Conservation (phyloP, 2,329 filamentous ascomycete species). For the Aureobasidium vineae region DNA sequence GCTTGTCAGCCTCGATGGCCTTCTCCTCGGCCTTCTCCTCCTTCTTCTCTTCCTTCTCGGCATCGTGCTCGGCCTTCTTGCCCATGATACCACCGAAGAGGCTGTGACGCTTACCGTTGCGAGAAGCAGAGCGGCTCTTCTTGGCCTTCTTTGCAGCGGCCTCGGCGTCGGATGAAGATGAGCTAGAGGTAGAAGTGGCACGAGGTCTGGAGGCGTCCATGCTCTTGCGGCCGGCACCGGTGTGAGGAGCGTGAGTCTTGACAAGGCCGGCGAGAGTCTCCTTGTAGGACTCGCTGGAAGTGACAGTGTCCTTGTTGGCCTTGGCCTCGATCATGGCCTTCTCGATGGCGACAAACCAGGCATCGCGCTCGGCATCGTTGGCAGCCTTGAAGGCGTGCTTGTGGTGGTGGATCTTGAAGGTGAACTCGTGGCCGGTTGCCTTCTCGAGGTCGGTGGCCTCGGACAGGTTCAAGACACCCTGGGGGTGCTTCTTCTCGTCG, state of each 20-base stretch:
- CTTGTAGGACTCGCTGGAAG: conserved; percentile 86
- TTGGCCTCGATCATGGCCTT: conserved; percentile 81
- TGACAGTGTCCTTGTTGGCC: conserved; percentile 69
- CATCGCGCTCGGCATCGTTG: conserved; percentile 74
- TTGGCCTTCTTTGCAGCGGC: conserved; percentile 38
- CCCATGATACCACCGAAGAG: conserved; percentile 58
- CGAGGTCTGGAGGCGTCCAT: conserved; percentile 37
- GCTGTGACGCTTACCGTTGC: conserved; percentile 55
- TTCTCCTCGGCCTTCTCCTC: conserved; percentile 41
- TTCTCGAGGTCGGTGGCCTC: conserved; percentile 70
- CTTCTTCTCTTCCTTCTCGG: conserved; percentile 43
- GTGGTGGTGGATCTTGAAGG: conserved; percentile 78
- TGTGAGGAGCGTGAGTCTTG: conserved; percentile 36
- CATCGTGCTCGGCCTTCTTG: conserved; percentile 58
- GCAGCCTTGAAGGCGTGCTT: conserved; percentile 92
- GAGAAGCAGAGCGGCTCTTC: conserved; percentile 59
- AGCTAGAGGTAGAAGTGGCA: conserved; percentile 41
- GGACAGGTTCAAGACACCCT: conserved; percentile 76
- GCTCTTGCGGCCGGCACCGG: conserved; percentile 42
- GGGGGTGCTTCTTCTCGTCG: conserved; percentile 75
- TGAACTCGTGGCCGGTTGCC: conserved; percentile 77
- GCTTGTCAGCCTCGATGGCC: conserved; percentile 38
- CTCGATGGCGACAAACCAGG: conserved; percentile 86
- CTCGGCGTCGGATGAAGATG: conserved; percentile 46
- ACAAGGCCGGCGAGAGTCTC: conserved; percentile 68